Evolutionary conservation across 257 asterid species (phyloP).

Genomic region (Primulina eburnea): DNA sequence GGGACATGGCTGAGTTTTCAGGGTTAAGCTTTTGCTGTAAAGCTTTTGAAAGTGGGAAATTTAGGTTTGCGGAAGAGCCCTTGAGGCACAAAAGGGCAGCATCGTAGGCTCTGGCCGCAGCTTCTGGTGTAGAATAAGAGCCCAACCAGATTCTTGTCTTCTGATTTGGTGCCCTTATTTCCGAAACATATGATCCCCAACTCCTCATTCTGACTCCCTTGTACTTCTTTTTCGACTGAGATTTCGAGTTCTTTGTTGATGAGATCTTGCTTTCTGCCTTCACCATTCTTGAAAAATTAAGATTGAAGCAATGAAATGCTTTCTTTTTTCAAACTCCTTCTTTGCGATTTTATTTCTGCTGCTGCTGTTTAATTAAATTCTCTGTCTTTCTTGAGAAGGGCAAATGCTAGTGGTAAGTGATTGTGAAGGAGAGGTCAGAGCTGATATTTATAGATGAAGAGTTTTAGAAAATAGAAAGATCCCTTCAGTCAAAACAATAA

Average conservation of each 20-base stretch:
- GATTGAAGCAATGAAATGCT: too few relatives aligned
- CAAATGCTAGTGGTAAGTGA: constrained; percentile 20
- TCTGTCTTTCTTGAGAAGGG: constrained; percentile 6
- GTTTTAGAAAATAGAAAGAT: constrained; percentile 7
- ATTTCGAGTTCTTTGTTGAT: constrained; percentile 16
- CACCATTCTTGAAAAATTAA: constrained; percentile 51
- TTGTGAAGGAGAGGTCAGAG: constrained; percentile 16
- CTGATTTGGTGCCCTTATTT: constrained; percentile 52
- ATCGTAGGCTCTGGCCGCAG: constrained; percentile 56
- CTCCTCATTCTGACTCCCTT: constrained; percentile 58
- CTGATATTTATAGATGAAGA: constrained; percentile 36
- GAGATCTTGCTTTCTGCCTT: constrained; percentile 39
- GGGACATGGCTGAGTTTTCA: constrained; percentile 37
- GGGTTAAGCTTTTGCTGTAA: constrained; percentile 3
- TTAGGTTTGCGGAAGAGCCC: constrained; percentile 66
- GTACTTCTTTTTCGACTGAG: constrained; percentile 32
- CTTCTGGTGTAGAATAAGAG: constrained; percentile 49
- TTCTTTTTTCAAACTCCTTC: not conserved
- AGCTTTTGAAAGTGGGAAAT: constrained; percentile 47
- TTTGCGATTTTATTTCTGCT: not conserved
- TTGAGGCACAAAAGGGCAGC: constrained; percentile 64
- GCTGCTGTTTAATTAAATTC: not conserved
- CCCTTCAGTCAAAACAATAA: constrained; percentile 38
- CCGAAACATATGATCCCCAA: constrained; percentile 41
- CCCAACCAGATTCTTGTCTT: constrained; percentile 56